Evolutionary conservation across 495 filamentous ascomycete species (phyloP).

Genomic region (Trichoderma parareesei): DNA sequence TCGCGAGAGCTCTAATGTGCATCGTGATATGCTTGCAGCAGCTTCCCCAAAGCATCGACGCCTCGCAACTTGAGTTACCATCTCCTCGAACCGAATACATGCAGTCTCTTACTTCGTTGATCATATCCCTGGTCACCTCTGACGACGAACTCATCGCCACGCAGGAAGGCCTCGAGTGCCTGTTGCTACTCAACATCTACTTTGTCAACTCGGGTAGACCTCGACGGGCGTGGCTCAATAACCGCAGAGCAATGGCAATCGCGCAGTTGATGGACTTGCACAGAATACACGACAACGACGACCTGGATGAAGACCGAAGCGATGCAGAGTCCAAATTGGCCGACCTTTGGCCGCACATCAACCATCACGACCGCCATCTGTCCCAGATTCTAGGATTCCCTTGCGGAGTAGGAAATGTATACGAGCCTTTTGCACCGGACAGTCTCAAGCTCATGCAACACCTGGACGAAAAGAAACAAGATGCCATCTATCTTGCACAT

Average conservation of each 20-base stretch:
- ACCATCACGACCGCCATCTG: not conserved
- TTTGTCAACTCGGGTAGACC: constrained; percentile 5
- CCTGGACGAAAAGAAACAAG: not conserved
- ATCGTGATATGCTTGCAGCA: constrained; percentile 1
- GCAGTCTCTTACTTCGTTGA: not conserved
- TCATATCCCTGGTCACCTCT: not conserved
- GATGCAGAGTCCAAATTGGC: not conserved
- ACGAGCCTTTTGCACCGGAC: not conserved
- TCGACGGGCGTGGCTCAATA: not conserved
- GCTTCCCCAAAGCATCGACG: not conserved
- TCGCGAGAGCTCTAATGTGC: not conserved
- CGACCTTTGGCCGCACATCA: not conserved
- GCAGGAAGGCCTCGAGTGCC: not conserved
- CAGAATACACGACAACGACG: not conserved
- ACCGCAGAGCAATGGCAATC: not conserved
- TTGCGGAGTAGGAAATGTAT: not conserved
- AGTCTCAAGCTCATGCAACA: not conserved
- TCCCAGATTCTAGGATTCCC: not conserved
- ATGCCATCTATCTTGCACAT: not conserved
- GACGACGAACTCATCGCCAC: not conserved
- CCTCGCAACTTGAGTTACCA: not conserved
- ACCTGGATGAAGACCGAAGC: not conserved
- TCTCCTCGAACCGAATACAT: not conserved
- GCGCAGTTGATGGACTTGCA: constrained; percentile 2
- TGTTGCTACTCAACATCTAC: not conserved